These are phyloP conservation scores for Hyphodiscus sp. DNA, from an alignment of 2,329 filamentous ascomycete genomes.

Conservation along the genomic window DNA sequence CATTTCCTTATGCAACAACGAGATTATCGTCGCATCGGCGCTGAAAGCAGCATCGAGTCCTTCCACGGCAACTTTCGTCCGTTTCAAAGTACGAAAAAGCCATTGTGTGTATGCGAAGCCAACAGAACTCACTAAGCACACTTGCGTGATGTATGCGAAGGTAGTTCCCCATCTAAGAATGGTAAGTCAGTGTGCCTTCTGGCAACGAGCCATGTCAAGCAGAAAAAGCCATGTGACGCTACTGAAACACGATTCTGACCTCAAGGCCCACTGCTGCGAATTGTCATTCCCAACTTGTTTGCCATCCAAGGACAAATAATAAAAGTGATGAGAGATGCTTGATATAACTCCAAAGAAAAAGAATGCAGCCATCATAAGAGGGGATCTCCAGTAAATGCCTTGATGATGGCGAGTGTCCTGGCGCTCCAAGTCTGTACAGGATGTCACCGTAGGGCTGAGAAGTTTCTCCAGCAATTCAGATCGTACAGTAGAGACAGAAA, in stretches of 20 bases:
- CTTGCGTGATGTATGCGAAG: slow-evolving; percentile 10
- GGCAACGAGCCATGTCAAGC: neutral
- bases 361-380: slow-evolving; percentile 8
- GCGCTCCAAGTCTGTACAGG: neutral
- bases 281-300: slow-evolving; percentile 9
- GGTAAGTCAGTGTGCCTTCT: neutral
- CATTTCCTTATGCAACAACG: slow-evolving; percentile 11
- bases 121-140: slow-evolving; percentile 8
- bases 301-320: slow-evolving; percentile 5
- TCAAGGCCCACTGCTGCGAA: slow-evolving; percentile 10
- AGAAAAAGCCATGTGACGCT: neutral
- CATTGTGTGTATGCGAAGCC: slow-evolving; percentile 13
- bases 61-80: slow-evolving; percentile 6
- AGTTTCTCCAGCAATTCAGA: neutral
- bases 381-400: slow-evolving; percentile 14
- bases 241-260: neutral
- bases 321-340: slow-evolving; percentile 9
- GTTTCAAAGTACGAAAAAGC: slow-evolving; percentile 12
- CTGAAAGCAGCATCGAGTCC: slow-evolving; percentile 12
- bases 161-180: slow-evolving; percentile 10
- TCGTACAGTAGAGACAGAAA: neutral
- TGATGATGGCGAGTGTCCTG: neutral
- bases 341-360: slow-evolving; percentile 8
- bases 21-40: slow-evolving; percentile 5
- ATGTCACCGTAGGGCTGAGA: neutral